Base-by-base conservation (phyloP, 371 early-diverging fungal genomes). In the Dichotomocladium elegans region DNA sequence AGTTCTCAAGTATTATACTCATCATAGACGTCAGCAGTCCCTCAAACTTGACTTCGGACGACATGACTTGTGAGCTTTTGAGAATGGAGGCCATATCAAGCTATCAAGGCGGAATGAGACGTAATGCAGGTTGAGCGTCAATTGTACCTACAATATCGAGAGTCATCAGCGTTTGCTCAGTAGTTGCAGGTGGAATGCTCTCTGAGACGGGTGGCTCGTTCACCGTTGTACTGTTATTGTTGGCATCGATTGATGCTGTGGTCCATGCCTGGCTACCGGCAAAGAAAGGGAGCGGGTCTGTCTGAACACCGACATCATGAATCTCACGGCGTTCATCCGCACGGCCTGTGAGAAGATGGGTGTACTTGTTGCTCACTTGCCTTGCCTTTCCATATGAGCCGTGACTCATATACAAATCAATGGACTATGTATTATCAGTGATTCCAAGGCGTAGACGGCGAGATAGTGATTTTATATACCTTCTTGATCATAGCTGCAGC, bases 51-150 rank as follows among this genome's bases (percentile, higher is more conserved):
- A 74, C 75, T 57, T 71, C 75, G 9, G 69, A 68, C 8, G 72
- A 71, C 50, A 74, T 74, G 14, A 74, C 75, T 57, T 74, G 75
- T 1, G 72, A 68, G 22, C 75, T 74, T 55, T 74, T 74, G 15
- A 74, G 52, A 15, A 74, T 74, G 4, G 75, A 74, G 9, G 72
- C 75, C 58, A 74, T 63, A 41, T 74, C 75, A 11, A 52, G 25
- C 53, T 52, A 19, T 40, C 14, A 7, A 29, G 0, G 29, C 10
- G 17, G 21, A 17, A 15, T 12, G 5, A 46, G n/a, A 7, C 2
- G 3, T 28, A 5, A 4, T 46, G 29, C 10, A 15, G 17, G 29
- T 27, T n/a, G 25, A n/a, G n/a, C 2, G 21, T 12, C 0, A 31
- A 3, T 22, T 28, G 31, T 14, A 60, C 64, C 57, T 61, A 68